These are phyloP conservation scores for Amphicarpaea edgeworthii DNA, from an alignment of 306 rosid genomes.

Conservation along the genomic window DNA sequence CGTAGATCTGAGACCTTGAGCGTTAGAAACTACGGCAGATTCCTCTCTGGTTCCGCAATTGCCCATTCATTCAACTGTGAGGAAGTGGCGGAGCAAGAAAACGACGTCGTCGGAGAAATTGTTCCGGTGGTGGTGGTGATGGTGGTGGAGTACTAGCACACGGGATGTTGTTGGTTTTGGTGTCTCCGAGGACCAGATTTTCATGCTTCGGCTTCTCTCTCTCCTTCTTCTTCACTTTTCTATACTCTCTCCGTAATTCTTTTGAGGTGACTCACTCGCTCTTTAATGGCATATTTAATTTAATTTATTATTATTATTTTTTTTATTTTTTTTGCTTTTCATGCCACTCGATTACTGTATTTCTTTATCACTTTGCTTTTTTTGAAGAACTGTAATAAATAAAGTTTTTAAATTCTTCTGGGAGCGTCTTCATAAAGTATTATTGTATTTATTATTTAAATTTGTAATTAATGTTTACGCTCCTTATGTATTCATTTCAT, in stretches of 20 bases:
- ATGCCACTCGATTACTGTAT: background rate
- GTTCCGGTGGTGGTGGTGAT: constrained; percentile 31
- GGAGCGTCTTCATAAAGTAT: background rate
- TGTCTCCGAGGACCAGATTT: constrained; percentile 51
- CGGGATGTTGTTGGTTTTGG: constrained; percentile 10
- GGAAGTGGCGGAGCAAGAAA: constrained; percentile 7
- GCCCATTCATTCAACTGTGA: constrained; percentile 69
- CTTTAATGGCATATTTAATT: background rate
- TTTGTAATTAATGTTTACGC: constrained; percentile 1
- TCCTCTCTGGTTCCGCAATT: constrained; percentile 98
- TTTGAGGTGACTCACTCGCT: background rate
- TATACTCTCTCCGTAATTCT: background rate
- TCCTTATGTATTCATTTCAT: background rate
- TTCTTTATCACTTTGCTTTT: background rate
- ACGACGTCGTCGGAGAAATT: constrained; percentile 37
- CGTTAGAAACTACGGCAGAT: constrained; percentile 91
- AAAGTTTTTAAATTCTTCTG: background rate
- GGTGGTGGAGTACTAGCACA: background rate
- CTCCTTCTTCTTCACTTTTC: background rate
- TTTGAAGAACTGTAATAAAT: background rate
- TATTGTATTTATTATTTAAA: background rate
- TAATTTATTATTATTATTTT: no score
- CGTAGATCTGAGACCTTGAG: constrained; percentile 93
- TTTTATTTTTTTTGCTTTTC: background rate
- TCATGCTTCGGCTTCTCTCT: constrained; percentile 47